Percentiles rank a stretch among this genome's conserved stretches.
phyloP scores from a whole-genome alignment of 139 green algal species.

The Trebouxia sp. region DNA sequence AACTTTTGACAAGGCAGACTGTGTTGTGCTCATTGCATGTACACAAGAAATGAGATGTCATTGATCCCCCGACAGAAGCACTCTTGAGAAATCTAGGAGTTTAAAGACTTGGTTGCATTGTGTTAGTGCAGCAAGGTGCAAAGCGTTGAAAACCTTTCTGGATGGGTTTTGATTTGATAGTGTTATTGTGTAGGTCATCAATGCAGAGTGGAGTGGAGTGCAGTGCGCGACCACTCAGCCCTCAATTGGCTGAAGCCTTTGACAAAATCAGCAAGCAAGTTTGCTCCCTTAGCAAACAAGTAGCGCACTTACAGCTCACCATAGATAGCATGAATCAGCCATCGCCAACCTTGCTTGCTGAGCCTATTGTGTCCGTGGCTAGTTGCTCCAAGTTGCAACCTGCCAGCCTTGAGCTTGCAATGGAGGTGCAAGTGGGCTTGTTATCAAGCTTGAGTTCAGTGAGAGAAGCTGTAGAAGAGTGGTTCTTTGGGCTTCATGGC shows the following conservation, averaged over 20 bases:
- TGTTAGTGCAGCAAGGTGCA: background rate
- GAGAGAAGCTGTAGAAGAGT: constrained; percentile 17
- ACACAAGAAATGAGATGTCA: background rate
- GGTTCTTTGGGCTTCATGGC: constrained; percentile 22
- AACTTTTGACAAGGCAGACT: background rate
- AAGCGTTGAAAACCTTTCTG: background rate
- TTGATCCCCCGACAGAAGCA: background rate
- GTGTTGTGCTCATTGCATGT: background rate
- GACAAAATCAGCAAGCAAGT: constrained; percentile 28
- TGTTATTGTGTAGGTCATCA: background rate
- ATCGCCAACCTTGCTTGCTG: background rate
- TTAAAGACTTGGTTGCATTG: too few species aligned
- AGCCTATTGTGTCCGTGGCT: background rate
- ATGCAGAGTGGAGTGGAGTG: constrained; percentile 25
- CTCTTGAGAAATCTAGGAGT: too few species aligned
- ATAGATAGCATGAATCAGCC: constrained; percentile 4
- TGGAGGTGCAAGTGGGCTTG: constrained; percentile 27
- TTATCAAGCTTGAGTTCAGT: constrained; percentile 25
- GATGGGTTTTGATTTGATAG: background rate
- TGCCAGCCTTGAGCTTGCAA: background rate
- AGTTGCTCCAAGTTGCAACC: background rate
- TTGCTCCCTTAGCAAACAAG: constrained; percentile 18
- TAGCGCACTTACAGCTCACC: constrained; percentile 21
- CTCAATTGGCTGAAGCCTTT: constrained; percentile 22
- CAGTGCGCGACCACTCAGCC: constrained; percentile 18